Evolutionary conservation across 2,329 filamentous ascomycete genomes (phyloP).

Genomic region (Chaetomium sp.): DNA sequence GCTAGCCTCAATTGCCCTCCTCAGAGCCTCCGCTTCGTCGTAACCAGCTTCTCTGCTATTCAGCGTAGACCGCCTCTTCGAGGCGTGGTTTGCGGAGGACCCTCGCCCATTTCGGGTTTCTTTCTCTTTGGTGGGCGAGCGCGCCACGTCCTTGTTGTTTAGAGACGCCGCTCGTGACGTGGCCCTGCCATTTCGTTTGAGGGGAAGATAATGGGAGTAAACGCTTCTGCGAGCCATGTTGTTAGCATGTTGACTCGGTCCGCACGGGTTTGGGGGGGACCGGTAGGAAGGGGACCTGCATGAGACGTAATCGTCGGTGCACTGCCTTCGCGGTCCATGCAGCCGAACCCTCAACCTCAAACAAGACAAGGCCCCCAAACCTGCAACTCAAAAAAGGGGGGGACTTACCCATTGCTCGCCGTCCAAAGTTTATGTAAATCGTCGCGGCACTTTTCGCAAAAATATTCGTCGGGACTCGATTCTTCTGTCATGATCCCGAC

Average conservation of each 20-base stretch:
- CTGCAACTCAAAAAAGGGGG: conserved; percentile 17
- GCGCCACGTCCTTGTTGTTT: conserved; percentile 65
- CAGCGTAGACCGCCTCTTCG: conserved; percentile 93
- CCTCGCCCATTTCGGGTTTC: conserved; percentile 59
- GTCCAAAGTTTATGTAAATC: conserved; percentile 84
- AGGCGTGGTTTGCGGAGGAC: conserved; percentile 56
- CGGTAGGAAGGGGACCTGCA: conserved; percentile 14
- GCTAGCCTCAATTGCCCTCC: conserved; percentile 91
- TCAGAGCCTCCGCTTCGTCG: conserved; percentile 87
- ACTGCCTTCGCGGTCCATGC: conserved; percentile 34
- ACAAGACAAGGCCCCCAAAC: conserved; percentile 22
- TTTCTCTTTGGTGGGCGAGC: conserved; percentile 53
- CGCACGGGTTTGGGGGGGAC: background rate
- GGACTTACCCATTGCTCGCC: conserved; percentile 80
- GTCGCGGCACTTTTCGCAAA: conserved; percentile 91
- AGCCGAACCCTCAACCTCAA: conserved; percentile 33
- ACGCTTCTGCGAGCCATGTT: conserved; percentile 55
- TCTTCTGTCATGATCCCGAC: conserved; percentile 96
- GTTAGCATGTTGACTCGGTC: conserved; percentile 42
- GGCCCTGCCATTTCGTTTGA: conserved; percentile 58
- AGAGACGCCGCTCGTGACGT: conserved; percentile 66
- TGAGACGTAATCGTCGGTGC: conserved; percentile 36
- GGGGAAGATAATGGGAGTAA: conserved; percentile 66
- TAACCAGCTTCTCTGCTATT: conserved; percentile 95
- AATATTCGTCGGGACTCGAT: conserved; percentile 93